Base-by-base conservation (phyloP, 768 basidiomycete species). In the Lactarius pseudohatsudake region DNA sequence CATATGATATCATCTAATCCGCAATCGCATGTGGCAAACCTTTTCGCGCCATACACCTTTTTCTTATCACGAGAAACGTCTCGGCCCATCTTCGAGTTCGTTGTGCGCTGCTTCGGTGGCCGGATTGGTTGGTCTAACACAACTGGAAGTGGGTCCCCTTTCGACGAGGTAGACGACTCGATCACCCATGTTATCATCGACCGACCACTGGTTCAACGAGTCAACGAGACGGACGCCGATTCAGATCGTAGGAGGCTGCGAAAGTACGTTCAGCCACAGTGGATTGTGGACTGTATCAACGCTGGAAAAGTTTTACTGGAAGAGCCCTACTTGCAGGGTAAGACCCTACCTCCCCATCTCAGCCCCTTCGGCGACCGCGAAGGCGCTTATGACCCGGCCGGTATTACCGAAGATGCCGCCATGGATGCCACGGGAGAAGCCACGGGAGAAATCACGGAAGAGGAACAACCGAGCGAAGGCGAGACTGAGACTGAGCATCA, bases 141-240 rank as follows among this genome's bases (percentile, higher is more conserved):
- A 4, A 88, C 89, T 55, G 95, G 94, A 38, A 81, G 84, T 64
- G 93, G 93, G 26, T 94, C 94, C 4, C 89, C 92, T 0, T 81
- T 89, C 72, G 82, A 86, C 38, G 92, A 93, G 77, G 79, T 78
- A 58, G 94, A 97, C 74, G 83, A 87, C 50, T 84, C 84, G 15
- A 95, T 99, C 62, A 98, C 97, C 1, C 97, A 98, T 77, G 88
- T 98, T 68, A 87, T 99, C 72, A 89, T 97, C 72, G 97, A 99
- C 75, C 84, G 97, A 54, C 96, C 97, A 1, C 69, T 85, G 40
- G 77, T 82, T 13, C 79, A 79, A 68, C 79, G 76, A 68, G 59
- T 73, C 30, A 76, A 81, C 61, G 88, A 86, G 72, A 81, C 83
- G 0, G 70, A 79, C 18, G 85, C 84, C 61, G 85, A 89, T 70